Conservation (phyloP, 768 basidiomycete species). For the Rhodotorula toruloides region DNA sequence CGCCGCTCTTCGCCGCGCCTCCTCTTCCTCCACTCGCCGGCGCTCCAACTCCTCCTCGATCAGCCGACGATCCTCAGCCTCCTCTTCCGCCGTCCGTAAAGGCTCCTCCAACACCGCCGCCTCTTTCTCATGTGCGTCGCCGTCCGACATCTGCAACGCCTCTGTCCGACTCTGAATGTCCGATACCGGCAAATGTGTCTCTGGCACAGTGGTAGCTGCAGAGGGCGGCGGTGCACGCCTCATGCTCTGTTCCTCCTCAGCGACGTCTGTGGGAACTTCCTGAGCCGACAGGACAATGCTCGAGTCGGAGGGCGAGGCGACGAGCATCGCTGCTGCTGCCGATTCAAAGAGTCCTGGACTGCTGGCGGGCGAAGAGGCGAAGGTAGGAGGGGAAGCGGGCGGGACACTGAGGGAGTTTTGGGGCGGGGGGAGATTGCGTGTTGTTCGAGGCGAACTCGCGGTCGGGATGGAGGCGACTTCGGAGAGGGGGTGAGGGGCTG, state of each 20-base stretch:
- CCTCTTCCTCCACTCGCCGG: conserved; percentile 6
- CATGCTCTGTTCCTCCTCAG: neutral
- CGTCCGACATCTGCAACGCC: conserved; percentile 12
- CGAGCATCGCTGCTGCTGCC: conserved; percentile 12
- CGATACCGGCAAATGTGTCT: too few relatives aligned
- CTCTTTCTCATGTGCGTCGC: conserved; percentile 41
- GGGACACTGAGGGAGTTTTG: too few relatives aligned
- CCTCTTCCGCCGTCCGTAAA: conserved; percentile 25
- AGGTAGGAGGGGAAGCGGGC: neutral
- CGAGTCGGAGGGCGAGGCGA: neutral
- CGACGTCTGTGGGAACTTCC: neutral
- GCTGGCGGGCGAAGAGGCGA: neutral
- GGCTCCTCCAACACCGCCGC: conserved; percentile 34
- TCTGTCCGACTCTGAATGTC: conserved; percentile 36
- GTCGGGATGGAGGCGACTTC: neutral
- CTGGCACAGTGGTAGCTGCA: neutral
- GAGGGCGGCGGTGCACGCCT: neutral
- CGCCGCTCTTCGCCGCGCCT: neutral
- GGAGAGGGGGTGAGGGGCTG: neutral
- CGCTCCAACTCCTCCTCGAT: conserved; percentile 26
- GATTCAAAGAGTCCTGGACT: neutral
- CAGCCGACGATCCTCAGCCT: conserved; percentile 24
- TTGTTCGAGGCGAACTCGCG: too few relatives aligned
- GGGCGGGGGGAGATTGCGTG: too few relatives aligned
- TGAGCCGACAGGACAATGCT: neutral